Evolutionary conservation across 257 asterid genomes (phyloP).

Genomic region (Lycium barbarum): DNA sequence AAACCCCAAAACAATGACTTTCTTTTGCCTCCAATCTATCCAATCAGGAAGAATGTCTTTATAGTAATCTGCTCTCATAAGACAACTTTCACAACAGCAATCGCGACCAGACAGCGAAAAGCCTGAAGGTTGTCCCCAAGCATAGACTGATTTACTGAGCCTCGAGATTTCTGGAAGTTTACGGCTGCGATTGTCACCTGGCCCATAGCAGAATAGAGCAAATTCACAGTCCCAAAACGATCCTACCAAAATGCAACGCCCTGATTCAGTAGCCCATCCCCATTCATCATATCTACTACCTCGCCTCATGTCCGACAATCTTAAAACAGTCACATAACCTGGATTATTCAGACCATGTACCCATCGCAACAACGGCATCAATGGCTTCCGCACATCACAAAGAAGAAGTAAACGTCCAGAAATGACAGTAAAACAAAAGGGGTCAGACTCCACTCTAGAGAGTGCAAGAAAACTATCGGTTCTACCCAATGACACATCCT

Average conservation of each 20-base stretch:
- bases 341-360: constrained; percentile 65
- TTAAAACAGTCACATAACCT: constrained; percentile 49
- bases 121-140: constrained; percentile 69
- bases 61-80: constrained; percentile 54
- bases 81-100: constrained; percentile 69
- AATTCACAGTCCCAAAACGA: constrained; percentile 82
- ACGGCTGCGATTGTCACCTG: constrained; percentile 38
- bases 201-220: constrained; percentile 72
- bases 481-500: constrained; percentile 44
- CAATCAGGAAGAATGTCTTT: constrained; percentile 62
- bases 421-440: constrained; percentile 56
- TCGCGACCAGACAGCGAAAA: constrained; percentile 54
- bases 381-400: constrained; percentile 69
- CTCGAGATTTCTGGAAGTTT: constrained; percentile 48
- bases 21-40: constrained; percentile 90
- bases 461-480: constrained; percentile 65
- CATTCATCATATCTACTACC: constrained; percentile 48
- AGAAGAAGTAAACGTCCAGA: constrained; percentile 61
- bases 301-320: constrained; percentile 68
- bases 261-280: constrained; percentile 69
- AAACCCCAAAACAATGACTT: constrained; percentile 65
- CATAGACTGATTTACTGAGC: constrained; percentile 49
- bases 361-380: constrained; percentile 69
- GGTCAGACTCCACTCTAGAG: constrained; percentile 57
- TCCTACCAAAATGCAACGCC: constrained; percentile 78